Base-by-base conservation (phyloP, 768 basidiomycete species). In the Heimioporus sp. region DNA sequence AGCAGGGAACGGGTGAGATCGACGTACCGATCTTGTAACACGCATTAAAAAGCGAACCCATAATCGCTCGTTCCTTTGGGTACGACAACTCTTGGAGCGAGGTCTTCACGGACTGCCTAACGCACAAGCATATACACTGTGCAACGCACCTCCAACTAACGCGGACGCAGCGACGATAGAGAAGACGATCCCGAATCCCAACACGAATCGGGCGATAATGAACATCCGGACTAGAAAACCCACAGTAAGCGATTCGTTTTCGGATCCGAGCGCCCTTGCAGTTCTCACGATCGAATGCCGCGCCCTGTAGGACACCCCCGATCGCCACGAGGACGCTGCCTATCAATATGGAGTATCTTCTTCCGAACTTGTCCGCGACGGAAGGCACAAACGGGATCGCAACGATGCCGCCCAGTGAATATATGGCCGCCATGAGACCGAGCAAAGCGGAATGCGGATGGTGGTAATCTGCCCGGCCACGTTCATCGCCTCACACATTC, bases 391-490 rank as follows among this genome's bases (percentile, higher is more conserved):
- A 20, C 11, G 39, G 39, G 13, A 40, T 20, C 4, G 39, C 19
- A 40, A 21, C 19, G 10, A 40, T 40, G 13, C 11, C 19, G 8
- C 39, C 39, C 19, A 40, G 39, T 3, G 39, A 21, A 40, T 20
- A 40, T 20, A 21, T 40, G 39, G 19, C 19, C 11, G 12, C 11
- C 8, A 40, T 40, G 19, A 40, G 39, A 21, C 39, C 39, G 20
- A 40, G 12, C 39, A 78, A 70, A 2, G 76, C 71, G 5, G 79
- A 81, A 12, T 75, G 73, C 28, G 83, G 83, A 37, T 72, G 68
- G 41, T 79, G 58, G 58, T 77, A 84, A 65, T 79, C 82, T 85
- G 43, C 3, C 3, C 21, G 3, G n/a, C 2, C 17, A 4, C n/a
- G 41, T 50, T 13, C 49, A 31, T 11, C 12, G 4, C 4, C 20